phyloP scores from a whole-genome alignment of 495 filamentous ascomycete species.

The Talaromyces ruber region DNA sequence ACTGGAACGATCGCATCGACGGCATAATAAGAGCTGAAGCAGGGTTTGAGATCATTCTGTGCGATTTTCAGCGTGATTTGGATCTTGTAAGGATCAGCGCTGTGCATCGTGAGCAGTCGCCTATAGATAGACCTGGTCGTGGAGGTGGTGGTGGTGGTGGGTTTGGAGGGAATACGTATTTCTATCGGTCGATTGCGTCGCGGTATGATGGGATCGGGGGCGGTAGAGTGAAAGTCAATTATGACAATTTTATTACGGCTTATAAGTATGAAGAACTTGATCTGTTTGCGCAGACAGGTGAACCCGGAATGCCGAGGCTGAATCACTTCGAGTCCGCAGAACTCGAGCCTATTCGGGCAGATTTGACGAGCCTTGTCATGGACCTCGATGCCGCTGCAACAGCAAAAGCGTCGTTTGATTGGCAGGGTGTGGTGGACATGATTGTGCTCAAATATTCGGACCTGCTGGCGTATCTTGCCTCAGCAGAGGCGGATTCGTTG shows the following conservation, averaged over 20 bases:
- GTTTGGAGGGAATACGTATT: not conserved
- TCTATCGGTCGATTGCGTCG: constrained; percentile 30
- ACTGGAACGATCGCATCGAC: constrained; percentile 44
- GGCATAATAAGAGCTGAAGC: constrained; percentile 60
- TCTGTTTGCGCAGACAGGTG: constrained; percentile 27
- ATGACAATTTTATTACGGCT: constrained; percentile 51
- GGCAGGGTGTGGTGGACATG: constrained; percentile 22
- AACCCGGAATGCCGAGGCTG: constrained; percentile 16
- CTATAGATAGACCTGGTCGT: not conserved
- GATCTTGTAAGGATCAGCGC: constrained; percentile 20
- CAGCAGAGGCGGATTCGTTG: constrained; percentile 17
- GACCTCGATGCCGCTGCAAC: constrained; percentile 5
- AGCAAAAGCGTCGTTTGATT: not conserved
- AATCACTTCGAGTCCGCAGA: not conserved
- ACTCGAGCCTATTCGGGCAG: not conserved
- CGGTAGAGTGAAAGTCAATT: constrained; percentile 46
- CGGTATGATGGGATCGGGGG: constrained; percentile 54
- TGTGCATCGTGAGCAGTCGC: constrained; percentile 1
- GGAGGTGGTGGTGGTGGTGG: not conserved
- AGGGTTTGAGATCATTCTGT: constrained; percentile 64
- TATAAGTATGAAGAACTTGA: constrained; percentile 43
- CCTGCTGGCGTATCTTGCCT: not conserved
- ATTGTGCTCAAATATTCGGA: constrained; percentile 6
- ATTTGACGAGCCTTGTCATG: constrained; percentile 21
- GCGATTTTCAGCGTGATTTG: constrained; percentile 43